Evolutionary conservation across 495 filamentous ascomycete species (phyloP), one percentile per base, ranked within the genome.

Genomic region (Achaetomiella virescens): DNA sequence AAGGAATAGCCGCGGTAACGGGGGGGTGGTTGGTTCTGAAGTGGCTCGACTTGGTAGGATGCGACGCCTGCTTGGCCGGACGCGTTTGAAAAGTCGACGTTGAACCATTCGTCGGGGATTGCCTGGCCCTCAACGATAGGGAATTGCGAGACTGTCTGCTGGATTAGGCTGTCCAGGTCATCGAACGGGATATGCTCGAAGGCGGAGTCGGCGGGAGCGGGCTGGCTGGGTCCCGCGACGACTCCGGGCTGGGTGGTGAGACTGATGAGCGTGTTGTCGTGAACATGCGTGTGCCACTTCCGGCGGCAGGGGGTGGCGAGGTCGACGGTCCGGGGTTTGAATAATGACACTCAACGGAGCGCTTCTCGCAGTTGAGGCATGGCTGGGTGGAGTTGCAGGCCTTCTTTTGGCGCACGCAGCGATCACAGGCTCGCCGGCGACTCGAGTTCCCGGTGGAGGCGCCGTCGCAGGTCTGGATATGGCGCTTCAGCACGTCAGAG

Each of bases 381-480:
- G 66, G 66, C 43, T 66, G 63, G 29, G 42, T 35, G 12, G 64
- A 64, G 59, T 63, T 66, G 59, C 66, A 68, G 22, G 63, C 66
- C 59, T 66, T 68, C 50, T 68, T 68, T 49, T 66, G 64, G 48
- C 64, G 61, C 14, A 68, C 66, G 38, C 66, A 68, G 52, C 66
- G 61, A 44, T 68, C 64, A 29, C 66, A 68, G 27, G 66, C 61
- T 20, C 64, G 56, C 8, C 66, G 63, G 25, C 66, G 63, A 36
- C 52, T 58, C 5, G 61, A 54, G 1, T 61, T 52, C 1, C 54
- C 14, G 47, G 46, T 48, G 10, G 56, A 37, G 20, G 54, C 18
- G 47, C 63, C 66, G 37, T 65, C 63, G 45, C 66, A 68, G 20
- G 66, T 66, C 53, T 68, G 66, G 12, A 66, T 51, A 51, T 68